These are phyloP conservation scores for Noccaea bulbosa DNA, from an alignment of 345 rosid genomes.

Conservation along the genomic window DNA sequence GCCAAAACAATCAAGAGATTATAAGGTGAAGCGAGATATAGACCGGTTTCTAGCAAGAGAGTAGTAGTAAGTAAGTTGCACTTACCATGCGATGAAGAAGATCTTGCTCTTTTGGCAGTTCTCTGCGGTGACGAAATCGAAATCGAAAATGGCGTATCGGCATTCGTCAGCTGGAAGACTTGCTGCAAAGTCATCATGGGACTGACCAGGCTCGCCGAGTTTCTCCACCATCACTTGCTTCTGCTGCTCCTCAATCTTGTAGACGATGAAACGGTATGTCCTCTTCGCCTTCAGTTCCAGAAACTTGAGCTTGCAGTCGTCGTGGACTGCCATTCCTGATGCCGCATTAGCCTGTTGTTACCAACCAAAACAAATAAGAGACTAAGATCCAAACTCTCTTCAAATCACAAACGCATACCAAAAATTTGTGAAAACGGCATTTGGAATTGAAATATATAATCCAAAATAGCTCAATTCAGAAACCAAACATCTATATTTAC, in stretches of 20 bases:
- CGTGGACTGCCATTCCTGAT: slow-evolving; percentile 66
- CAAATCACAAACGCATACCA: slow-evolving; percentile 1
- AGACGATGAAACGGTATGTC: slow-evolving; percentile 57
- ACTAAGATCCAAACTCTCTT: background rate
- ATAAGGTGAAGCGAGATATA: background rate
- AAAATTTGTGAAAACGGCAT: background rate
- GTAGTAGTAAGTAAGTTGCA: background rate
- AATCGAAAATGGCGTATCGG: slow-evolving; percentile 50
- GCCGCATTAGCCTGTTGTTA: slow-evolving; percentile 57
- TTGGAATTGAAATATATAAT: background rate
- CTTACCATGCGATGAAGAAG: slow-evolving; percentile 62
- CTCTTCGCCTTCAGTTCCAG: slow-evolving; percentile 62
- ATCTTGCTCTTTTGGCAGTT: slow-evolving; percentile 61
- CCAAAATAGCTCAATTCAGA: background rate
- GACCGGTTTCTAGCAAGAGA: background rate
- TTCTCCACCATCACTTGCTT: slow-evolving; percentile 62
- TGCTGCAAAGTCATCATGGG: slow-evolving; percentile 55
- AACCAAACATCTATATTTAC: background rate
- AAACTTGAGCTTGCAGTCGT: slow-evolving; percentile 63
- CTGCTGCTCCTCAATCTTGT: slow-evolving; percentile 62
- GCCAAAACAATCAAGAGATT: slow-evolving; percentile 4
- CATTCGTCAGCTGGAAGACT: slow-evolving; percentile 60
- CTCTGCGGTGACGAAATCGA: slow-evolving; percentile 63
- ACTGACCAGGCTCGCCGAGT: slow-evolving; percentile 55
- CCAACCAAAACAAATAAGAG: slow-evolving; percentile 6